Evolutionary conservation across 305 asterid genomes (phyloP).

Genomic region (Coffea humblotiana): DNA sequence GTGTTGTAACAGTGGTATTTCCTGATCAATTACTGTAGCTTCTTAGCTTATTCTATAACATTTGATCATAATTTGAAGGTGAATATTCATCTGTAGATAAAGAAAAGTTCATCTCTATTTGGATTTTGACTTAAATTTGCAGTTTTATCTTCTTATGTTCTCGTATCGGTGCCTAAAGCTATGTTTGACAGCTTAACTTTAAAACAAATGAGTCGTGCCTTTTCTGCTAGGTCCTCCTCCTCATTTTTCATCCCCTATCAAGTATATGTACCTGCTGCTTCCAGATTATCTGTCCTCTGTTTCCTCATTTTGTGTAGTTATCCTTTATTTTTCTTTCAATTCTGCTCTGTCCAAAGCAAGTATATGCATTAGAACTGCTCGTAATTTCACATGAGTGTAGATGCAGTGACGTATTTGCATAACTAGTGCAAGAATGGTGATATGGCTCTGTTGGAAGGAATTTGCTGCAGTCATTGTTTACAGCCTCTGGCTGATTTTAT

Average conservation of each 20-base stretch:
- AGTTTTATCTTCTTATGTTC: background rate
- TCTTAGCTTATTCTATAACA: background rate
- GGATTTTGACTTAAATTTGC: background rate
- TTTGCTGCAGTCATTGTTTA: background rate
- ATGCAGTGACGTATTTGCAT: background rate
- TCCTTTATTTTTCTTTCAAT: background rate
- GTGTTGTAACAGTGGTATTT: background rate
- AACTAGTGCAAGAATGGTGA: background rate
- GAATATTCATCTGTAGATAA: background rate
- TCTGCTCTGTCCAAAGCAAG: background rate
- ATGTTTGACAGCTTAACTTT: background rate
- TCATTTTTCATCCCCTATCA: background rate
- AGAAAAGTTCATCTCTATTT: background rate
- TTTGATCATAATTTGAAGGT: background rate
- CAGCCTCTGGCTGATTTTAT: background rate
- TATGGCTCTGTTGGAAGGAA: background rate
- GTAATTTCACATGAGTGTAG: background rate
- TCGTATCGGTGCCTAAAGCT: conserved; percentile 1
- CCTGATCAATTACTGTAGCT: background rate
- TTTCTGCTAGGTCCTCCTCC: background rate
- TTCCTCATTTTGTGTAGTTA: background rate
- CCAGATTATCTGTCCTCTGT: conserved; percentile 14
- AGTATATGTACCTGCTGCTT: conserved; percentile 15
- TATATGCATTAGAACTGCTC: background rate
- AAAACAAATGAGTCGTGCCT: background rate